Evolutionary conservation across 768 basidiomycete genomes (phyloP).

Genomic region (Suillus occidentalis): DNA sequence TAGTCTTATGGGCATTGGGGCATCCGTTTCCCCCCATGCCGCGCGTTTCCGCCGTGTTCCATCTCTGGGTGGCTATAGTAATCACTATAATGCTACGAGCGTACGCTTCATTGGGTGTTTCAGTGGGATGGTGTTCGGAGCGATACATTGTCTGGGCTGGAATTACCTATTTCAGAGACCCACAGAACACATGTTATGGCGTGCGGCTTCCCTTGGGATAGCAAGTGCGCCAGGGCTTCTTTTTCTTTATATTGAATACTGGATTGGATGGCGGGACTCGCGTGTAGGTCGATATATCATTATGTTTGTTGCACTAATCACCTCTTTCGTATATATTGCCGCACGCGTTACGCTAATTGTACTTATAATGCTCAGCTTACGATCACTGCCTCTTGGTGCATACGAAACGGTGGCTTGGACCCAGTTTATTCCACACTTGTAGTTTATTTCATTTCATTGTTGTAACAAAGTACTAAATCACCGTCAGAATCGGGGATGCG

Average conservation of each 20-base stretch:
- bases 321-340: slow-evolving; percentile 9
- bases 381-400: slow-evolving; percentile 13
- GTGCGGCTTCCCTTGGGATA: slow-evolving; percentile 15
- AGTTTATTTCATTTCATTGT: background rate
- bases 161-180: slow-evolving; percentile 17
- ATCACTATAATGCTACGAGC: no score
- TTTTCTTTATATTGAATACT: background rate
- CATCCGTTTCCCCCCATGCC: background rate
- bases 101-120: background rate
- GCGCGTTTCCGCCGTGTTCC: background rate
- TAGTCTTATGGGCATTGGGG: background rate
- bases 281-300: no score
- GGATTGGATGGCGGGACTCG: no score
- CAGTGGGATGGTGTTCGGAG: slow-evolving; percentile 24
- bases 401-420: slow-evolving; percentile 20
- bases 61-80: background rate
- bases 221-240: background rate
- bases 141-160: slow-evolving; percentile 28
- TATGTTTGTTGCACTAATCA: background rate
- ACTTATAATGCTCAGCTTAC: slow-evolving; percentile 11
- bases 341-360: slow-evolving; percentile 16
- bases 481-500: no score
- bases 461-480: background rate
- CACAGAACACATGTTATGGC: slow-evolving; percentile 21
- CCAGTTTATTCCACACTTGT: slow-evolving; percentile 10